Evolutionary conservation across 1,284 basidiomycete genomes (phyloP).

Genomic region (Ustilago crameri): DNA sequence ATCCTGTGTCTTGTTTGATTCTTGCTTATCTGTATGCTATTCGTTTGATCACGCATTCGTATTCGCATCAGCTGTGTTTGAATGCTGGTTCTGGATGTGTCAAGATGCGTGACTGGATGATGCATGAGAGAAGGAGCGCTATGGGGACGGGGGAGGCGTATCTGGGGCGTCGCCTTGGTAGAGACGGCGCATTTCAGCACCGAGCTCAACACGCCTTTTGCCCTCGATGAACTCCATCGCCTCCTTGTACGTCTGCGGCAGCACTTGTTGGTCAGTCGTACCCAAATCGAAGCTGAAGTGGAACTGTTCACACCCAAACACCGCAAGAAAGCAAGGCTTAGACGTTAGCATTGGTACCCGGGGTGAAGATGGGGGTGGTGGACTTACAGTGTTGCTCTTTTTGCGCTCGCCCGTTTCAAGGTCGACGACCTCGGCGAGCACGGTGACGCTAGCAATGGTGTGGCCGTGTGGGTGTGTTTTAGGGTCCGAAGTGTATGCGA

Average conservation of each 20-base stretch:
- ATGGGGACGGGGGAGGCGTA: not conserved
- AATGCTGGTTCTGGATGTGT: too few species aligned
- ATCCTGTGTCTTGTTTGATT: not conserved
- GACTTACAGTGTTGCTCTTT: slow-evolving; percentile 54
- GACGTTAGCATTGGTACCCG: too few species aligned
- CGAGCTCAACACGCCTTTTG: slow-evolving; percentile 54
- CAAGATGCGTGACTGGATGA: not conserved
- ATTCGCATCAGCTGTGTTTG: too few species aligned
- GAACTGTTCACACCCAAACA: slow-evolving; percentile 21
- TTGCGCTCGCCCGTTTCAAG: slow-evolving; percentile 49
- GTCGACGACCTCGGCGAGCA: slow-evolving; percentile 59
- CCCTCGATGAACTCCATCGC: slow-evolving; percentile 64
- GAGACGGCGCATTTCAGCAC: slow-evolving; percentile 53
- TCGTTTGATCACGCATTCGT: too few species aligned
- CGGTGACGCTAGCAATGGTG: slow-evolving; percentile 50
- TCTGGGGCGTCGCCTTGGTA: slow-evolving; percentile 24
- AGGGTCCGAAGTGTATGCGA: slow-evolving; percentile 50
- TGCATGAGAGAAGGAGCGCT: not conserved
- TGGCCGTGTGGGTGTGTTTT: slow-evolving; percentile 14
- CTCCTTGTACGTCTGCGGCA: slow-evolving; percentile 56
- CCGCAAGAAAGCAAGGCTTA: too few species aligned
- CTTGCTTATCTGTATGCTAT: too few species aligned
- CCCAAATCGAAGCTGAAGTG: slow-evolving; percentile 62
- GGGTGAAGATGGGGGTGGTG: not conserved
- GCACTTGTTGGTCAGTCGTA: slow-evolving; percentile 26